Evolutionary conservation across 1,139 yeast genomes (phyloP), one percentile per base, ranked within the genome.

Genomic region (Saccharomyces hybrid): DNA sequence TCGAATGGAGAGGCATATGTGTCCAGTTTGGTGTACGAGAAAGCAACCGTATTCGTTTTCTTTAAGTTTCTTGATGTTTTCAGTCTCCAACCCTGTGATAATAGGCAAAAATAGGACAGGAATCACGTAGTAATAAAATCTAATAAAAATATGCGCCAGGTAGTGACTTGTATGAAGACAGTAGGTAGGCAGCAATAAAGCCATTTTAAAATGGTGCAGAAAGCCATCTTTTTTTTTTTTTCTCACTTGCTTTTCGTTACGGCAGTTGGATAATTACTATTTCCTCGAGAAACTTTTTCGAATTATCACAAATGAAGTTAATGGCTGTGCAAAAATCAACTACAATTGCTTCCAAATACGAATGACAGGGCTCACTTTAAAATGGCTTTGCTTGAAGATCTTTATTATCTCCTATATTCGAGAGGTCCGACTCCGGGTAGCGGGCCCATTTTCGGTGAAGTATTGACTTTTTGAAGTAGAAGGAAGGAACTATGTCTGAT

Each of bases 1-100:
- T 91, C 97, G 64, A 87, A 73, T 7, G 88, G 82, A 0, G 93
- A 84, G 34, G 87, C 88, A 59, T 82, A 83, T 0, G 89, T 78
- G 14, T 70, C 61, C 63, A 78, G 76, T 5, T 71, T 66, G 1
- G 76, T 69, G 55, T 79, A 75, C 34, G 75, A 73, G n/a, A 69
- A 84, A 84, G 48, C 60, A 65, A 14, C 65, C 70, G 47, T 55
- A 55, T 34, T 58, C 58, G 50, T 60, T 59, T 11, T 41, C 51
- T 51, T 60, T 62, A 44, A 68, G 56, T 50, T 52, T 59, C 44
- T 56, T 56, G 14, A 65, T 59, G 48, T 59, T 64, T 12, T 56
- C 51, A n/a, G 69, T 64, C 12, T 61, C 47, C 32, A 55, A 57
- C 9, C 65, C 67, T 12, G 58, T 56, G 24, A 63, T 21, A 19